Base-by-base conservation (phyloP, 1,139 yeast species). In the Debaryomyces singareniensis region DNA sequence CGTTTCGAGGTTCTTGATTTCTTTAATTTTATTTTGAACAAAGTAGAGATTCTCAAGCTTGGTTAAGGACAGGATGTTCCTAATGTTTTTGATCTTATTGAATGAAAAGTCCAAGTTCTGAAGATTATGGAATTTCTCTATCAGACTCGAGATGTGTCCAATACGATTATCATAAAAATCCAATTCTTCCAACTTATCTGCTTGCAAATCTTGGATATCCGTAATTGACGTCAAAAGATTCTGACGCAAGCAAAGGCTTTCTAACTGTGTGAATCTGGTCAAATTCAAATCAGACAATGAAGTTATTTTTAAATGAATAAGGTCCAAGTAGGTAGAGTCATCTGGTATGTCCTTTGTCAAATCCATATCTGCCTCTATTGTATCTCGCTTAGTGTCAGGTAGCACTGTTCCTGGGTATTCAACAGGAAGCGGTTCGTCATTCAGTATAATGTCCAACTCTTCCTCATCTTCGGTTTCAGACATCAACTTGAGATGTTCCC, bases 111-210 rank as follows among this genome's bases (percentile, higher is more conserved):
- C 99, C 42, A 93, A 64, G 32, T 55, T 70, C 35, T 56, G 68
- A 47, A 91, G 58, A 15, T 75, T 69, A 9, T 55, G 57, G 43
- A 86, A 71, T 35, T 76, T 77, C 35, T 71, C 74, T 25, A 86
- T 53, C 42, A 73, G 78, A 35, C 73, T 68, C 11, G 91, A 81
- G 32, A 91, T 85, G 49, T 89, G 96, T 39, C 81, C 77, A 42
- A 93, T 82, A 43, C 95, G 64, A 57, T 93, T 93, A 55, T 93
- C 98, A 51, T 93, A 93, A 22, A 89, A 66, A 52, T 91, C 98
- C 39, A 93, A 61, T 41, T 87, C 95, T 42, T 75, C 84, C 43
- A 91, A 45, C 1, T 65, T 64, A 1, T 68, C 75, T 13, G 47
- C 53, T 2, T 68, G 65, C 13, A 89, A 51, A 2, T 67, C 73